These are phyloP conservation scores for Neoboletus brunneissimus DNA, from an alignment of 768 basidiomycete genomes.

Conservation along the genomic window DNA sequence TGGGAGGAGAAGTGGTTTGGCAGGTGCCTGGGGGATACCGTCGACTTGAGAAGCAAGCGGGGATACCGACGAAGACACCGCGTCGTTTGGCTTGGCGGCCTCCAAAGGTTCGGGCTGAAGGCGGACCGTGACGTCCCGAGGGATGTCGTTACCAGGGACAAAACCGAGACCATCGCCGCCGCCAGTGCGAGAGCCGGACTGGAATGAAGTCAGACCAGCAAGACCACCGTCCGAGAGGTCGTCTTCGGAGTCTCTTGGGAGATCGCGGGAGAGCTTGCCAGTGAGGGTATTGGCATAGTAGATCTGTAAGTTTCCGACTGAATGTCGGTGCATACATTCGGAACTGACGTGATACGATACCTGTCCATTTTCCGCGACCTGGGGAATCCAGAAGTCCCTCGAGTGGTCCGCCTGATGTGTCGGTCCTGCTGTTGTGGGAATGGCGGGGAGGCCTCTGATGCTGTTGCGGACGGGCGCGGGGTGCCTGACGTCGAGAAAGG, in stretches of 20 bases:
- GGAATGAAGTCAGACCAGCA: conserved; percentile 48
- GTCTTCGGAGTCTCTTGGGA: conserved; percentile 65
- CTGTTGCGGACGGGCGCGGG: conserved; percentile 14
- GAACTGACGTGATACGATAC: conserved; percentile 40
- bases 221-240: conserved; percentile 59
- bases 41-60: background rate
- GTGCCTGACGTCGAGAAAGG: conserved; percentile 6
- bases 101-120: background rate
- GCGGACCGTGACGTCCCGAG: background rate
- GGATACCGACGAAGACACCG: background rate
- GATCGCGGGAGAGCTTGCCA: conserved; percentile 72
- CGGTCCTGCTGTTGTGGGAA: conserved; percentile 14
- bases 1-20: conserved; percentile 7
- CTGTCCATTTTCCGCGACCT: conserved; percentile 77
- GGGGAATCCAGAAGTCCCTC: conserved; percentile 89
- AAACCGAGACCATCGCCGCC: conserved; percentile 48
- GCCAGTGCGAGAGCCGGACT: conserved; percentile 49
- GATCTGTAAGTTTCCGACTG: conserved; percentile 50
- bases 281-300: conserved; percentile 90
- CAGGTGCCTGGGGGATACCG: background rate
- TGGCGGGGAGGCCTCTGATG: conserved; percentile 30
- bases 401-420: conserved; percentile 25
- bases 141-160: conserved; percentile 23
- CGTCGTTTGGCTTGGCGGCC: background rate
- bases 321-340: background rate